Evolutionary conservation across 352 stramenopile genomes (phyloP), one percentile per base, ranked within the genome.

Genomic region (Globisporangium viniferum): DNA sequence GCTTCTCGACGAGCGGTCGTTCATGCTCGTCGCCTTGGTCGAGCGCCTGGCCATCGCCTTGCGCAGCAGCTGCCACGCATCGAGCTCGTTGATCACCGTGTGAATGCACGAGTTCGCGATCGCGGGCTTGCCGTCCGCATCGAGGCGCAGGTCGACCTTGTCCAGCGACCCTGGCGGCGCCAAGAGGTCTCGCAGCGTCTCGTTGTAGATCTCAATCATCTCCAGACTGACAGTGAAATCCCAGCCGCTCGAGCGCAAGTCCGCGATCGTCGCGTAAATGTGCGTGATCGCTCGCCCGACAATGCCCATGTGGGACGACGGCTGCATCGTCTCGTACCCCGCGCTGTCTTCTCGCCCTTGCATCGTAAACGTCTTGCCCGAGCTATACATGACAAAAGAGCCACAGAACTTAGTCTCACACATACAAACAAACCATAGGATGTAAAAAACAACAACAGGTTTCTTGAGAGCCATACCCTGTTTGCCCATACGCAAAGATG

Each of bases 141-240:
- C 84, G 4, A 93, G 46, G 20, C 85, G 88, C 4, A 93, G 72
- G 22, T 90, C 84, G 18, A 95, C 79, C 62, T 90, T 93, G 44
- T 91, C 81, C 2, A 69, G 75, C 2, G 82, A 81, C 82, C 77
- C 76, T 41, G 56, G 62, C n/a, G 78, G 68, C 49, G 86, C 78
- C 33, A 99, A 76, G 44, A 99, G 68, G 67, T 99, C 97, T 10
- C 90, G 81, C 39, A 99, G 80, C 15, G 96, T 92, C 75, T 99
- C 97, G 67, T 99, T 99, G 85, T 99, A 99, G 59, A 99, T 98
- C 79, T 99, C 97, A 29, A 99, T 83, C 73, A 99, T 86, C 70
- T 95, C 87, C 31, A 95, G 59, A 29, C 67, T 89, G 12, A 92
- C 77, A 20, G 58, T 69, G 57, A 94, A 94, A n/a, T 79, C 67